phyloP scores from a whole-genome alignment of 257 asterid species.

The Voacanga thouarsii region DNA sequence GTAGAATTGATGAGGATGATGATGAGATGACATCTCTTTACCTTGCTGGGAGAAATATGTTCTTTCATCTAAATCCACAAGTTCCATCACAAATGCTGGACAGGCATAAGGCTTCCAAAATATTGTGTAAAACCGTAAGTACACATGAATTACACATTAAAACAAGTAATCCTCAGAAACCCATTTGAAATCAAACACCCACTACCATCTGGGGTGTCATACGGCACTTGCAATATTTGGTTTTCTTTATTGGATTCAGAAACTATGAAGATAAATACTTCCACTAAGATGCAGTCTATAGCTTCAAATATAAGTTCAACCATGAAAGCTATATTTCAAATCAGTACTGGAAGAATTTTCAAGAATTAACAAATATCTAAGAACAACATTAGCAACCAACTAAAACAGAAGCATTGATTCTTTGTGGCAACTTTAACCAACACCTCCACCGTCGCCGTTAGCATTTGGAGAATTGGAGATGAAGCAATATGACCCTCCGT shows the following conservation, averaged over 20 bases:
- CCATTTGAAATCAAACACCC: conserved; percentile 27
- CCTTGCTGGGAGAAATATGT: neutral
- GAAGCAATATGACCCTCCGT: neutral
- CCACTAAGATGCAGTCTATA: neutral
- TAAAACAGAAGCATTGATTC: neutral
- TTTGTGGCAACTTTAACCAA: too few species aligned
- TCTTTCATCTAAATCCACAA: neutral
- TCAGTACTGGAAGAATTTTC: neutral
- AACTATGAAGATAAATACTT: neutral
- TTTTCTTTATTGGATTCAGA: conserved; percentile 22
- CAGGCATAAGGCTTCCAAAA: neutral
- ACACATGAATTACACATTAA: neutral
- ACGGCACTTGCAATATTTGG: conserved; percentile 24
- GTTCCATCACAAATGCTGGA: neutral
- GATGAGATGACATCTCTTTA: too few species aligned
- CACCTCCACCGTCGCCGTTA: too few species aligned
- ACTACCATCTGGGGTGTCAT: conserved; percentile 10
- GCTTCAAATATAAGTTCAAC: neutral
- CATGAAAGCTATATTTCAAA: neutral
- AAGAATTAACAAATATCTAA: neutral
- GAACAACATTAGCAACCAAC: neutral
- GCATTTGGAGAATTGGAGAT: too few species aligned
- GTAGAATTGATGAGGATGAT: neutral
- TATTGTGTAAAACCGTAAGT: neutral
- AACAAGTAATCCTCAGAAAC: conserved; percentile 17